Percentiles rank a stretch among this genome's conserved stretches.
These are phyloP conservation scores for Gastrolobium villosum DNA, from an alignment of 306 rosid species.

Conservation along the genomic window DNA sequence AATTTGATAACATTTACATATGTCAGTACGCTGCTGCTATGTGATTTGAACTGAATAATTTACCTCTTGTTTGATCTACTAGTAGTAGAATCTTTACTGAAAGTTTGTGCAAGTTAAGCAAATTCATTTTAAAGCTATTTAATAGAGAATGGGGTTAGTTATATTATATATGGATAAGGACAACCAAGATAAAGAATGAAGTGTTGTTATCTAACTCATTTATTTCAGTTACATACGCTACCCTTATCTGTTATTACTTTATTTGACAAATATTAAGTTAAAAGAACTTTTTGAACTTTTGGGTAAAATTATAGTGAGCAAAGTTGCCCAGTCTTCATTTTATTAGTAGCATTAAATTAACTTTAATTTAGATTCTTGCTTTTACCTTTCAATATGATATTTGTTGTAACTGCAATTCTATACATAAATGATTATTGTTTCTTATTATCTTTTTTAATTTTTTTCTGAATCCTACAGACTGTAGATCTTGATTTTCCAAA, in stretches of 20 bases:
- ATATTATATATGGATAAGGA: neutral
- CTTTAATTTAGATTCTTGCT: conserved; percentile 18
- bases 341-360: neutral
- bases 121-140: conserved; percentile 26
- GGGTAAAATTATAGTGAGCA: conserved; percentile 11
- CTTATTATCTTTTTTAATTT: conserved; percentile 23
- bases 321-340: conserved; percentile 13
- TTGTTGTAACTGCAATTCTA: conserved; percentile 2
- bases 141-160: conserved; percentile 21
- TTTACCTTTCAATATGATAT: conserved; percentile 16
- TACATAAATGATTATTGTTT: neutral
- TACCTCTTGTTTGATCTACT: conserved; percentile 8
- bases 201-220: conserved; percentile 11
- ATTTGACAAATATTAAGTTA: neutral
- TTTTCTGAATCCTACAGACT: conserved; percentile 62
- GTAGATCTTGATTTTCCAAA: conserved; percentile 90
- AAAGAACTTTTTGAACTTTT: conserved; percentile 18
- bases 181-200: neutral
- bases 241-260: neutral
- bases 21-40: conserved; percentile 34
- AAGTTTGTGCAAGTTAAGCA: conserved; percentile 6
- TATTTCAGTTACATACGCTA: conserved; percentile 8
- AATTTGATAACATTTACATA: neutral
- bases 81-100: neutral
- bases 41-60: conserved; percentile 35